These are phyloP conservation scores for Blastobotrys attinorum DNA, from an alignment of 805 yeast genomes.

Conservation along the genomic window DNA sequence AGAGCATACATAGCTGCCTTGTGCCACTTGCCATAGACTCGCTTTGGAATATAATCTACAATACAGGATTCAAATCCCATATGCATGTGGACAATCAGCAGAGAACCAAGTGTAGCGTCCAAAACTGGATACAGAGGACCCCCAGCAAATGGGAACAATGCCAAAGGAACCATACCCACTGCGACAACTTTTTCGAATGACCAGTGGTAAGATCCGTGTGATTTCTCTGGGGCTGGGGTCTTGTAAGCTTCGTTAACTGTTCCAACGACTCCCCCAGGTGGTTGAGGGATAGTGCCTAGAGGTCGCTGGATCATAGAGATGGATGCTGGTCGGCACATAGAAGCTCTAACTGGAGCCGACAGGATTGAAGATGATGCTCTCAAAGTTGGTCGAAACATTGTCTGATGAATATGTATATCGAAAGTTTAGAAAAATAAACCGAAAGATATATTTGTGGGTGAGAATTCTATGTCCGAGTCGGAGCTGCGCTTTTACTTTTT, in stretches of 20 bases:
- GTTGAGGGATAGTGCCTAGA: constrained; percentile 48
- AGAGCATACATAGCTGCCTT: constrained; percentile 59
- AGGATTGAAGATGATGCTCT: background rate
- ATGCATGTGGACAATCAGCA: constrained; percentile 69
- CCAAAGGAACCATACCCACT: constrained; percentile 66
- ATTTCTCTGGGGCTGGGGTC: constrained; percentile 52
- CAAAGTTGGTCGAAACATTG: background rate
- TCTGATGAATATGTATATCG: no score
- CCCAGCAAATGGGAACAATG: constrained; percentile 58
- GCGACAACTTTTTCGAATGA: constrained; percentile 72
- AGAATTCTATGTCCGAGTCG: no score
- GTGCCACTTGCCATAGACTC: constrained; percentile 78
- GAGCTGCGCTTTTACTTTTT: no score
- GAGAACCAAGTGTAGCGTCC: constrained; percentile 63
- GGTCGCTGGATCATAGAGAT: background rate
- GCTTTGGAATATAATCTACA: constrained; percentile 80
- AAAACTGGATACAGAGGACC: constrained; percentile 63
- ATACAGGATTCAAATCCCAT: constrained; percentile 88
- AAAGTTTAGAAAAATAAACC: background rate
- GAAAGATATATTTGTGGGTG: no score
- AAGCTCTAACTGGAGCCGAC: background rate
- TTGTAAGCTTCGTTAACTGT: constrained; percentile 83
- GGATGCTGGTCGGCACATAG: constrained; percentile 1
- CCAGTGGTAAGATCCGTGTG: constrained; percentile 92
- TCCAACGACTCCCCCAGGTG: constrained; percentile 88